Evolutionary conservation across 257 asterid genomes (phyloP).

Genomic region (Lycium ferocissimum): DNA sequence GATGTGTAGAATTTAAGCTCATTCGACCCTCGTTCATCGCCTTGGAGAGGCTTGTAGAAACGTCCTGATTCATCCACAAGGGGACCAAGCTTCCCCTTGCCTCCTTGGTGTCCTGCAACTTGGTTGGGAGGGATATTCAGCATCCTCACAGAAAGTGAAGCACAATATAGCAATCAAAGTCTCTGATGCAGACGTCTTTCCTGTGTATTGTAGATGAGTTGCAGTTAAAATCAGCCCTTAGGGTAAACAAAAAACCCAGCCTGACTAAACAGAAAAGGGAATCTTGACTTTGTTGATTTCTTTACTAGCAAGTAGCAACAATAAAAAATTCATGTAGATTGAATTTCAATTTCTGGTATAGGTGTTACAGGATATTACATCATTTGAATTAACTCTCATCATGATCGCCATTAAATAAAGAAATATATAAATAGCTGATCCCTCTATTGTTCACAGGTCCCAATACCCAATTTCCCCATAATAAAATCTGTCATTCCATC

Average conservation of each 20-base stretch:
- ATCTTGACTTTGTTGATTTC: not conserved
- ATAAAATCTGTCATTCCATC: not conserved
- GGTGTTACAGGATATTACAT: not conserved
- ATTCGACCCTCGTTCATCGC: conserved; percentile 73
- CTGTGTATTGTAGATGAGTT: not conserved
- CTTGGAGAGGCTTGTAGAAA: conserved; percentile 95
- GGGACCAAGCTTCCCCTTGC: conserved; percentile 76
- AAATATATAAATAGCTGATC: not conserved
- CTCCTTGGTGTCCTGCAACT: conserved; percentile 94
- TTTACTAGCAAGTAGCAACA: not conserved
- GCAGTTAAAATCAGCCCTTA: not conserved
- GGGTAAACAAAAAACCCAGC: not conserved
- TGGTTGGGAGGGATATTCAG: conserved; percentile 81
- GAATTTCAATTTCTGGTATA: not conserved
- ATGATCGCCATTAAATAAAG: not conserved
- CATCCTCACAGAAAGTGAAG: conserved; percentile 49
- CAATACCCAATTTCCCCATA: not conserved
- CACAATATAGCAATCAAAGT: conserved; percentile 9
- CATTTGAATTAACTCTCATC: not conserved
- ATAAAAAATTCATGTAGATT: not conserved
- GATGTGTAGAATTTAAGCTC: conserved; percentile 79
- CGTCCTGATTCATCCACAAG: conserved; percentile 84
- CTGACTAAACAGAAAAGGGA: not conserved
- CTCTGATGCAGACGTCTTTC: not conserved
- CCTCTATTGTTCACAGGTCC: not conserved